phyloP scores from a whole-genome alignment of 495 filamentous ascomycete genomes.

The Glutinoglossum americanum region DNA sequence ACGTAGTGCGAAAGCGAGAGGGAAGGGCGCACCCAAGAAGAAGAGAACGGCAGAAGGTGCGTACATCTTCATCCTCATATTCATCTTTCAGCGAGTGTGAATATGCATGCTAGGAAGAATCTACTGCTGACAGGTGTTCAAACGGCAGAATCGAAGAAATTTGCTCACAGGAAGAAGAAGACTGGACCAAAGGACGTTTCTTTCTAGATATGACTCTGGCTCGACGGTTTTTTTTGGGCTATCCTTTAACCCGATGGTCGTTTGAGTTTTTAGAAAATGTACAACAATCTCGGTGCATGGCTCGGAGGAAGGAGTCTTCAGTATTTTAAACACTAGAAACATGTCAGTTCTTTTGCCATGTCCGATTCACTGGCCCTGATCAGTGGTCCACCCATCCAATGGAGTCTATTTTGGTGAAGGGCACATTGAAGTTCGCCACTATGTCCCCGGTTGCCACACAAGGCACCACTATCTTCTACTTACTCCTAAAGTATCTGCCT shows the following conservation, averaged over 20 bases:
- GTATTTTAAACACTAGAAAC: background rate
- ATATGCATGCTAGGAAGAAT: background rate
- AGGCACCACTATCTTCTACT: background rate
- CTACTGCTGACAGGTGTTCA: background rate
- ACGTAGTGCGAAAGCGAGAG: conserved; percentile 45
- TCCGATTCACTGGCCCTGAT: background rate
- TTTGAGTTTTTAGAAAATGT: background rate
- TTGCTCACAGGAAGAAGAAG: conserved; percentile 2
- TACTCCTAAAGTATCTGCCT: background rate
- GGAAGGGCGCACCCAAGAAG: conserved; percentile 85
- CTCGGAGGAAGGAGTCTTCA: background rate
- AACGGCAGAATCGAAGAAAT: conserved; percentile 6
- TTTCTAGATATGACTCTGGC: background rate
- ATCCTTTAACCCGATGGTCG: background rate
- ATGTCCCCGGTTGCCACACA: background rate
- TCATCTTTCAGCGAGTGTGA: too few relatives aligned
- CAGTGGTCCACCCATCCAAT: background rate
- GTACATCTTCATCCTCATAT: conserved; percentile 7
- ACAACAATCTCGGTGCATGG: background rate
- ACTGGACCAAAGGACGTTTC: background rate
- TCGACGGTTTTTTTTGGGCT: background rate
- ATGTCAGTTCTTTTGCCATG: background rate
- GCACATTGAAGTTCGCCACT: too few relatives aligned
- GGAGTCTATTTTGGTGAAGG: too few relatives aligned
- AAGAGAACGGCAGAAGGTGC: conserved; percentile 49